Conservation (phyloP, 495 filamentous ascomycete genomes). For the Elasticomyces elasticus region DNA sequence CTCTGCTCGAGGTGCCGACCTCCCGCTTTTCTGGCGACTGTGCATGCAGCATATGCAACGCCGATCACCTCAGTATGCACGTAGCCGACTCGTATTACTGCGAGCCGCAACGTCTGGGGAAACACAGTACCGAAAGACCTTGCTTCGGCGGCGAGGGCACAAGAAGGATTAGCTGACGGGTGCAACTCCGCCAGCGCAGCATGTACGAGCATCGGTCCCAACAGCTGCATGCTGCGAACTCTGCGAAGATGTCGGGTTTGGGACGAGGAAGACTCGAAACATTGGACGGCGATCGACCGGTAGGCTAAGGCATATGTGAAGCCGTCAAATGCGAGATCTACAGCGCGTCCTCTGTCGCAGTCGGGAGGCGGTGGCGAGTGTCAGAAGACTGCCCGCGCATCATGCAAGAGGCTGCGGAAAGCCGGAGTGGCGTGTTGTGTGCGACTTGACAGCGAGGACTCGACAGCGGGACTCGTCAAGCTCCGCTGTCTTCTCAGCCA, state of each 20-base stretch:
- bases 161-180: not conserved
- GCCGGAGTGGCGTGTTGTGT: slow-evolving; percentile 2
- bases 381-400: not conserved
- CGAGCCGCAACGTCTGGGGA: not conserved
- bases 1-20: not conserved
- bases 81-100: not conserved
- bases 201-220: not conserved
- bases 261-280: not conserved
- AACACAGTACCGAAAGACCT: not conserved
- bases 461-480: not conserved
- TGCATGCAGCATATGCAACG: not conserved
- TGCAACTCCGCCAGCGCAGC: slow-evolving; percentile 1
- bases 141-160: not conserved
- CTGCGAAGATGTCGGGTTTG: not conserved
- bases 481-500: not conserved
- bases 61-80: not conserved
- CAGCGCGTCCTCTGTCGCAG: not conserved
- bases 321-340: not conserved
- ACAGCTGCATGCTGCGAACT: not conserved
- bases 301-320: not conserved
- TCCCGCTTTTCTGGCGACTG: not conserved
- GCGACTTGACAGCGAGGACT: not conserved
- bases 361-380: no score
- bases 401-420: slow-evolving; percentile 1
- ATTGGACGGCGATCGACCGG: not conserved